Evolutionary conservation across 2,329 filamentous ascomycete genomes (phyloP).

Genomic region (Biscogniauxia mediterranea): DNA sequence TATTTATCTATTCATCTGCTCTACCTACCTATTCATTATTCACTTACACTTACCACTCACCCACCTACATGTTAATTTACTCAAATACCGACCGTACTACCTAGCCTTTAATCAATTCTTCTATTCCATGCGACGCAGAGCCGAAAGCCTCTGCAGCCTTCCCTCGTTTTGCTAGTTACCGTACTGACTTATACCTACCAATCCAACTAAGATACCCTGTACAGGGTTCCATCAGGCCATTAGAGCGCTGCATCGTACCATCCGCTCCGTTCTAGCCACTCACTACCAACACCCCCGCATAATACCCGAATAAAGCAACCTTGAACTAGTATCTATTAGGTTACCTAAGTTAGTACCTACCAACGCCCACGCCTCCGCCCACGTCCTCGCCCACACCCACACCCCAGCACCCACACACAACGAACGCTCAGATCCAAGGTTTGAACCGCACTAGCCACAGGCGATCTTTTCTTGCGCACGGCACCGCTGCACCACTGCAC

Average conservation of each 20-base stretch:
- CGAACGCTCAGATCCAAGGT: background rate
- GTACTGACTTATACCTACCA: background rate
- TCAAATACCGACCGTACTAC: no score
- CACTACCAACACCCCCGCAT: conserved; percentile 2
- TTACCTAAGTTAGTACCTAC: no score
- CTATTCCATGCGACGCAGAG: background rate
- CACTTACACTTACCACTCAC: no score
- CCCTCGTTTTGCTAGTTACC: background rate
- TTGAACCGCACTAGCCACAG: background rate
- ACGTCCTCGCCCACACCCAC: conserved; percentile 1
- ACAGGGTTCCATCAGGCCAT: conserved; percentile 5
- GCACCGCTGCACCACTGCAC: conserved; percentile 7
- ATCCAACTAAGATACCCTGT: no score
- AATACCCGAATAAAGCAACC: conserved; percentile 1
- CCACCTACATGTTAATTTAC: no score
- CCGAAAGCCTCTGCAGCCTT: background rate
- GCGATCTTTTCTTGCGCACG: conserved; percentile 3
- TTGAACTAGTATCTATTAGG: no score
- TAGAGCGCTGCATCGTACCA: conserved; percentile 15
- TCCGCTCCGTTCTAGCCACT: conserved; percentile 4
- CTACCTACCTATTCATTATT: no score
- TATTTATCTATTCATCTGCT: no score
- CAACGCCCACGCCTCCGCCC: no score
- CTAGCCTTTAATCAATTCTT: background rate
- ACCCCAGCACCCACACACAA: background rate